Evolutionary conservation across 106 monocot genomes (phyloP).

Genomic region (Phalaenopsis equestris): DNA sequence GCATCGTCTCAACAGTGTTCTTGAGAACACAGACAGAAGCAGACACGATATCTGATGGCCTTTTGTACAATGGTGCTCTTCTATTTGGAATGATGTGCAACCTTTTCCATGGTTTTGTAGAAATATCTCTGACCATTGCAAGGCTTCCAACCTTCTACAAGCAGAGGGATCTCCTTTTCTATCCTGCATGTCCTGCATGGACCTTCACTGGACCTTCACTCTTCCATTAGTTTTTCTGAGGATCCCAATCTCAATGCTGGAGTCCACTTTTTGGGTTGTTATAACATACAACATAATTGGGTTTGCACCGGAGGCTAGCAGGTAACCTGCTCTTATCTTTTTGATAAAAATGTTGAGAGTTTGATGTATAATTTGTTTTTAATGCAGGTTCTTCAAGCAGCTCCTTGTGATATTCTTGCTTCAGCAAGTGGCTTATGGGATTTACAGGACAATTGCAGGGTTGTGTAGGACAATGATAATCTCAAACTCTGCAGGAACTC

Average conservation of each 20-base stretch:
- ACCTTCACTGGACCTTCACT: slow-evolving; percentile 78
- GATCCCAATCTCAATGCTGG: slow-evolving; percentile 61
- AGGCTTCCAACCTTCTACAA: slow-evolving; percentile 77
- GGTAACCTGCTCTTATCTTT: slow-evolving; percentile 18
- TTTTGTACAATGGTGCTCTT: slow-evolving; percentile 56
- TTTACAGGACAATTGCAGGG: slow-evolving; percentile 51
- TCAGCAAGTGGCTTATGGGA: slow-evolving; percentile 55
- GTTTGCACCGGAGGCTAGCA: slow-evolving; percentile 54
- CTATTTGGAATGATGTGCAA: slow-evolving; percentile 41
- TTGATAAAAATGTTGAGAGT: neutral
- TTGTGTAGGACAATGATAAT: slow-evolving; percentile 34
- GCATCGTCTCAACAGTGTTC: slow-evolving; percentile 49
- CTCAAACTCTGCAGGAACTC: slow-evolving; percentile 18
- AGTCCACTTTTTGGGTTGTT: slow-evolving; percentile 55
- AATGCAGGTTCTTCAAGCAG: slow-evolving; percentile 63
- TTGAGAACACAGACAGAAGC: slow-evolving; percentile 41
- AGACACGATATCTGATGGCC: slow-evolving; percentile 43
- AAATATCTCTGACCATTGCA: slow-evolving; percentile 52
- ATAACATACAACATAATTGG: slow-evolving; percentile 78
- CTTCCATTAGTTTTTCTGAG: slow-evolving; percentile 57
- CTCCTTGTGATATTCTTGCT: slow-evolving; percentile 51
- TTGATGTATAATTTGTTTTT: neutral
- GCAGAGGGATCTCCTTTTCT: slow-evolving; percentile 77
- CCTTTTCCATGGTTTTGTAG: slow-evolving; percentile 63
- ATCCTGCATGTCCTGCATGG: slow-evolving; percentile 96